Conservation (phyloP, 352 stramenopile genomes). For the Nothophytophthora sp. region DNA sequence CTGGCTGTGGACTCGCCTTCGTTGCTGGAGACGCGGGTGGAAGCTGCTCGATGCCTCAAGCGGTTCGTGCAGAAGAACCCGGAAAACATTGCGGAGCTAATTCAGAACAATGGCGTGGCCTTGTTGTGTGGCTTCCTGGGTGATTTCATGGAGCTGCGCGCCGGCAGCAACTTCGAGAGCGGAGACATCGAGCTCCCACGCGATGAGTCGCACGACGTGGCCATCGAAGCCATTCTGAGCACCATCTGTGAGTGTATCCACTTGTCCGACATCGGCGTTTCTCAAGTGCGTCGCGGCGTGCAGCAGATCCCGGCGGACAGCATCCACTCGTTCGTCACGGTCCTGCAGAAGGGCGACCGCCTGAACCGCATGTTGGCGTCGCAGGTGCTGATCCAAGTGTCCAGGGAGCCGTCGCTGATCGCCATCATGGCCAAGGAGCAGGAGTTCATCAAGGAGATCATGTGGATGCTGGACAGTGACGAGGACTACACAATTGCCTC, state of each 20-base stretch:
- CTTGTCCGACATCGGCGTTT: constrained; percentile 40
- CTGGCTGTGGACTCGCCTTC: constrained; percentile 50
- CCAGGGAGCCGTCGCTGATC: constrained; percentile 62
- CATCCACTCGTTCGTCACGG: constrained; percentile 63
- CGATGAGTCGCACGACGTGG: constrained; percentile 65
- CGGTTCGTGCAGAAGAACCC: constrained; percentile 73
- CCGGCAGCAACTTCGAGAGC: constrained; percentile 20
- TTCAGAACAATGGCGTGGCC: constrained; percentile 47
- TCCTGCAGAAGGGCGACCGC: constrained; percentile 59
- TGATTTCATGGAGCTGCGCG: constrained; percentile 57
- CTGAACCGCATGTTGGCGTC: constrained; percentile 74
- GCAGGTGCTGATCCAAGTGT: constrained; percentile 67
- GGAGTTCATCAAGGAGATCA: constrained; percentile 70
- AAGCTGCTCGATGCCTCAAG: constrained; percentile 73
- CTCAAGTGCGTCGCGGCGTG: constrained; percentile 34
- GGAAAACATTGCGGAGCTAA: constrained; percentile 73
- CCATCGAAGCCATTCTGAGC: constrained; percentile 72
- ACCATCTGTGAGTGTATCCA: constrained; percentile 80
- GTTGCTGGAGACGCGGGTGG: constrained; percentile 56
- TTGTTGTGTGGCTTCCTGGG: constrained; percentile 55
- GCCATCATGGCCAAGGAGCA: constrained; percentile 47
- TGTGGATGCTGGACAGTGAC: constrained; percentile 72
- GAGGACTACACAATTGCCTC: constrained; percentile 74
- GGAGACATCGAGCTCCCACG: constrained; percentile 17
- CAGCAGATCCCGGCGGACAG: constrained; percentile 53